These are phyloP conservation scores for Oxytropis ochrocephala DNA, from an alignment of 306 rosid species.

Conservation along the genomic window DNA sequence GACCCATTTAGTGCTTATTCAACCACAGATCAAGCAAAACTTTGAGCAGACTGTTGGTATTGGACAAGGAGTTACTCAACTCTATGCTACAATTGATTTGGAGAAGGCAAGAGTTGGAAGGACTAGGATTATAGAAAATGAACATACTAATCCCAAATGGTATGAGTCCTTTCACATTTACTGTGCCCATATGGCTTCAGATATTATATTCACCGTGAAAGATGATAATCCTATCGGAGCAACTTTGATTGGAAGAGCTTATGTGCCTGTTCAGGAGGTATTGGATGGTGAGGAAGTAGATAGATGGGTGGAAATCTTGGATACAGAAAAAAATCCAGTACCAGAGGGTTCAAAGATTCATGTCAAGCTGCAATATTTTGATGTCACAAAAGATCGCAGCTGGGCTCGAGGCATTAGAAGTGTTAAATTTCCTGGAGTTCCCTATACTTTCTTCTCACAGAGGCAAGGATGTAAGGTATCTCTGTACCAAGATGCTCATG, in stretches of 20 bases:
- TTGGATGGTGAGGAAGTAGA: slow-evolving; percentile 56
- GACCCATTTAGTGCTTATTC: not conserved
- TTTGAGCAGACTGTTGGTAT: slow-evolving; percentile 58
- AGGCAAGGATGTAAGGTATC: slow-evolving; percentile 61
- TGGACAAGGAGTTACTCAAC: slow-evolving; percentile 57
- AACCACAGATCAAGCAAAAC: slow-evolving; percentile 42
- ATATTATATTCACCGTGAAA: slow-evolving; percentile 61
- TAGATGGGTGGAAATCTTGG: slow-evolving; percentile 58
- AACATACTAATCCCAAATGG: slow-evolving; percentile 57
- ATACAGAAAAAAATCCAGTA: slow-evolving; percentile 44
- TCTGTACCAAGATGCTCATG: slow-evolving; percentile 71
- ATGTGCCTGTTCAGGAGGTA: slow-evolving; percentile 55
- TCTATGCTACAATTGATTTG: slow-evolving; percentile 67
- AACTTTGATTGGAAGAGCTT: slow-evolving; percentile 66
- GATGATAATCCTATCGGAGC: slow-evolving; percentile 77
- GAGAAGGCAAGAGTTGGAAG: slow-evolving; percentile 80
- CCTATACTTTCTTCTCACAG: slow-evolving; percentile 59
- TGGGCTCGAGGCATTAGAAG: slow-evolving; percentile 58
- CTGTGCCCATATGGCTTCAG: slow-evolving; percentile 57
- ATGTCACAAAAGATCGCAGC: slow-evolving; percentile 44
- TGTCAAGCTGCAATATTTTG: slow-evolving; percentile 61
- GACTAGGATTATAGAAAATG: slow-evolving; percentile 59
- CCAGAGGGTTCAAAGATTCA: slow-evolving; percentile 51
- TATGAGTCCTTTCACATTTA: slow-evolving; percentile 67
- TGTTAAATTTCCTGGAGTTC: slow-evolving; percentile 67